Evolutionary conservation across 2,329 filamentous ascomycete genomes (phyloP), one percentile per base, ranked within the genome.

Genomic region (Stemphylium beticola): DNA sequence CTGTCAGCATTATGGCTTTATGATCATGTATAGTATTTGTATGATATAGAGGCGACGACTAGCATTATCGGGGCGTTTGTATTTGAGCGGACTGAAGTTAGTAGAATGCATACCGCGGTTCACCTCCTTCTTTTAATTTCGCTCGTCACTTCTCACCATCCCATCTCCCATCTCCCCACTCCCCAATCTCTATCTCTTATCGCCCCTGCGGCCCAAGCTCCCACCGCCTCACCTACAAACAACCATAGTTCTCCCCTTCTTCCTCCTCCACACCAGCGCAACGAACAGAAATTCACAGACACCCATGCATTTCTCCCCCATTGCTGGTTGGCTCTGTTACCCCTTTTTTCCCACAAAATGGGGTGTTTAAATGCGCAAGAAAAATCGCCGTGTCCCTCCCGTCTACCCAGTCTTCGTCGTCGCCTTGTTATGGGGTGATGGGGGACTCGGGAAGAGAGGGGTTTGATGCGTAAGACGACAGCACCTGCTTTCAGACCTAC

Each of bases 401-500:
- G 41, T 50, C 50, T 55, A 61, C 24, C 58, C 54, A 61, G 53
- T 50, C 18, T 3, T 2, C 22, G 4, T 24, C n/a, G 10, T 22
- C 29, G 0, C 38, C n/a, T 14, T 8, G 37, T 37, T 18, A 36
- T 20, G 37, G 12, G 22, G 32, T 26, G 26, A 29, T n/a, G 11
- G 36, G 34, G 14, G 24, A n/a, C 57, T 63, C 48, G 63, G 65
- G 55, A 59, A 44, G 59, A 43, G 51, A 32, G 24, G 26, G 26
- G 15, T 5, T 3, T 26, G 14, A 18, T 22, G 31, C 18, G n/a
- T 6, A 20, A 15, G 26, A 31, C 32, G 22, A 31, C 34, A 49
- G 61, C 60, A 56, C 65, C 60, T 53, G 60, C 58, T 67, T 67
- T 68, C 72, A 74, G 72, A 74, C 58, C 72, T 62, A 61, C 68